Evolutionary conservation across 2,329 filamentous ascomycete genomes (phyloP).

Genomic region (Botrytis pseudocinerea): DNA sequence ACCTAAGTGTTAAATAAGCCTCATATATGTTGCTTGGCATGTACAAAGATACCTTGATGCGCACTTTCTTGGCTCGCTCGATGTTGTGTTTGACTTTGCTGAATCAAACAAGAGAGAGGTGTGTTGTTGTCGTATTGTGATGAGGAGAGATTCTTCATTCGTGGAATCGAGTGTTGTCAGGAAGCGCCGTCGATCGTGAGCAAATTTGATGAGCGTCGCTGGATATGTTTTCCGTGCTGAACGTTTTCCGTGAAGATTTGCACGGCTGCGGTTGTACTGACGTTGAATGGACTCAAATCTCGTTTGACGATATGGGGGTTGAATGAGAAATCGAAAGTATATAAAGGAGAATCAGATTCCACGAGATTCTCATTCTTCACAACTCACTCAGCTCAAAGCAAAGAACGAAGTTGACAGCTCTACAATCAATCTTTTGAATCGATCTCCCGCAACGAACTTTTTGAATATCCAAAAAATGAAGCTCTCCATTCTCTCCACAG

Average conservation of each 20-base stretch:
- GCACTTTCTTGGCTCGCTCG: neutral
- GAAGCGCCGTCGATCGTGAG: neutral
- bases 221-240: neutral
- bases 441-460: neutral
- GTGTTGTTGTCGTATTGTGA: neutral
- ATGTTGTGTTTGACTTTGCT: too few species aligned
- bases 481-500: conserved; percentile 49
- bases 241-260: neutral
- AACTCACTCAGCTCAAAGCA: neutral
- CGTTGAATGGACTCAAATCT: neutral
- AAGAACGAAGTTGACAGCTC: neutral
- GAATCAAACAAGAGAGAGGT: neutral
- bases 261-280: neutral
- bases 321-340: neutral
- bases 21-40: conserved; percentile 19
- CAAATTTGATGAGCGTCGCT: neutral
- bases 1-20: neutral
- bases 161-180: conserved; percentile 8
- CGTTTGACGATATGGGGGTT: neutral
- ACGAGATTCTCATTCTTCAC: neutral
- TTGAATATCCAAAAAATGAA: conserved; percentile 46
- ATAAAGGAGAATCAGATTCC: neutral
- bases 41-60: neutral
- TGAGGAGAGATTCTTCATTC: conserved; percentile 11
- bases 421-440: neutral